Conservation (phyloP, 2,329 filamentous ascomycete genomes). For the Ceratocystis huliohia region DNA sequence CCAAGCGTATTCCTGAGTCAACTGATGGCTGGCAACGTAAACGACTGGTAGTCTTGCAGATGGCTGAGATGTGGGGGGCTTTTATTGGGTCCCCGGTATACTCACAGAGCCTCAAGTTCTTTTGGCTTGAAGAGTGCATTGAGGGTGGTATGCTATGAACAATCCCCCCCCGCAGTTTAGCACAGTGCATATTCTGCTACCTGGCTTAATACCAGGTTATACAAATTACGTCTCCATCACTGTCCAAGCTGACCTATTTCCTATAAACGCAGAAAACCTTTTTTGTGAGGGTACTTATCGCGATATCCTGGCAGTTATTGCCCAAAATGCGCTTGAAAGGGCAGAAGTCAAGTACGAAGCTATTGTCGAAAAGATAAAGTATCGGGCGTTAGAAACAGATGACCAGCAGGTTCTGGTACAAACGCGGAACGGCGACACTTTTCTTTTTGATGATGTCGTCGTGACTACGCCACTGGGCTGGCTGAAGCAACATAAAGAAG, state of each 20-base stretch:
- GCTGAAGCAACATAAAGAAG: conserved; percentile 45
- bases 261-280: conserved; percentile 37
- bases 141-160: conserved; percentile 43
- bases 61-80: conserved; percentile 55
- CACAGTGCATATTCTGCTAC: not conserved
- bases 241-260: not conserved
- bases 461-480: conserved; percentile 57
- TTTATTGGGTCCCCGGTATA: conserved; percentile 55
- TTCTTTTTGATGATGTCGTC: conserved; percentile 55
- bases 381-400: not conserved
- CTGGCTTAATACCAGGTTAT: not conserved
- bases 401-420: conserved; percentile 1
- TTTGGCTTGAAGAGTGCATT: conserved; percentile 67
- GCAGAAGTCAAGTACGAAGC: conserved; percentile 35
- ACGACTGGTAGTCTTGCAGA: conserved; percentile 36
- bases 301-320: conserved; percentile 45
- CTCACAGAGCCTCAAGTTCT: conserved; percentile 59
- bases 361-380: conserved; percentile 15
- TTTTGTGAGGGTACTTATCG: conserved; percentile 49
- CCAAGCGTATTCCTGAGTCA: conserved; percentile 36
- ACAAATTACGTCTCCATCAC: not conserved
- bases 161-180: not conserved
- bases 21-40: conserved; percentile 31
- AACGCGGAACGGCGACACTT: conserved; percentile 13
- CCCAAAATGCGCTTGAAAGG: conserved; percentile 41